Base-by-base conservation (phyloP, 176 grass and related monocot genomes). In the Panicum miliaceum region DNA sequence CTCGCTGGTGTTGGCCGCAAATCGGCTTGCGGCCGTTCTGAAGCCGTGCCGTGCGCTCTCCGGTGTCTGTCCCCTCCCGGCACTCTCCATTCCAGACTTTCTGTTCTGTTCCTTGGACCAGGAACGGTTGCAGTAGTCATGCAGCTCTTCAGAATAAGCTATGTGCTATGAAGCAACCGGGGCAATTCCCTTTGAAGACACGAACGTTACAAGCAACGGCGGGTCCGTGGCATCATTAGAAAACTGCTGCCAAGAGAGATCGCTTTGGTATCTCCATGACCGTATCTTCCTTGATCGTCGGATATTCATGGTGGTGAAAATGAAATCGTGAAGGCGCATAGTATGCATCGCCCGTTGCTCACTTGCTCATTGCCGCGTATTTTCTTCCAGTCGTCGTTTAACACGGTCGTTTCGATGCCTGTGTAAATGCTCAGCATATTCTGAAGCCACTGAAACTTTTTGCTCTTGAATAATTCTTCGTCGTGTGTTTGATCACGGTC, bases 21-120 rank as follows among this genome's bases (percentile, higher is more conserved):
- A 50, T 62, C 82, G 67, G 65, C 82, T 67, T 19, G 53, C 71
- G 2, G 82, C 52, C 20, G 82, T 73, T 3, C 67, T 42, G 76
- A 74, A 80, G 68, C 68, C 75, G 59, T 32, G 40, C 29, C 57
- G 62, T 13, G 32, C 56, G 11, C 87, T 82, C 71, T 70, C 79
- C 47, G 60, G 50, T 20, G 50, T 38, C 40, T 71, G 29, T 3
- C 50, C 47, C 32, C 14, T 20, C 8, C 1, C 61, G 5, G 27
- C 58, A 14, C 11, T 29, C 43, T 51, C 77, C 77, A 80, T 80
- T 79, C 14, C 35, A 12, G 52, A 22, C 5, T 60, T 3, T 22
- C 52, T 15, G 34, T 3, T 22, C 52, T 15, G 34, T 47, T 58
- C 14, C 72, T 41, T 16, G 23, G 20, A 15, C 42, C 27, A 53